phyloP scores from a whole-genome alignment of 2,329 filamentous ascomycete genomes.

The Magnaporthiopsis incrustans region DNA sequence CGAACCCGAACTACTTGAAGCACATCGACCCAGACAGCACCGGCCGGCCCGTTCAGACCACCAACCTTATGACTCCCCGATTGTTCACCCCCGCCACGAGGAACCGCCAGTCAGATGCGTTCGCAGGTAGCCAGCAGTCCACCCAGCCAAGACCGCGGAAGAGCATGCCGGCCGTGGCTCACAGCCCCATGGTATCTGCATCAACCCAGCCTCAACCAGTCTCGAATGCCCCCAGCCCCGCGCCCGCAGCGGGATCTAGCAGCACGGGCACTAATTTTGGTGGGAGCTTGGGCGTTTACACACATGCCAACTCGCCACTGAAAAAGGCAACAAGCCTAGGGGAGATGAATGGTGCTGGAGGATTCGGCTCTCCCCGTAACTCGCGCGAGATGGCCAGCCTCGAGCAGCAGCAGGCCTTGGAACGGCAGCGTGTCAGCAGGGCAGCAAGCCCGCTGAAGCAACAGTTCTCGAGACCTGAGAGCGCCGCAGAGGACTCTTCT shows the following conservation, averaged over 20 bases:
- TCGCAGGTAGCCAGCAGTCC: conserved; percentile 14
- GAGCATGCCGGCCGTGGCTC: conserved; percentile 12
- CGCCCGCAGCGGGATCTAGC: conserved; percentile 15
- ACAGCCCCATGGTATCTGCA: conserved; percentile 7
- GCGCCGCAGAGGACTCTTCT: conserved; percentile 3
- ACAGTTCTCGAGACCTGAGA: conserved; percentile 18
- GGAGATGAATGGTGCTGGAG: conserved; percentile 38
- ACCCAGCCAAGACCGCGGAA: conserved; percentile 11
- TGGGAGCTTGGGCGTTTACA: conserved; percentile 72
- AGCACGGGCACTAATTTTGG: conserved; percentile 36
- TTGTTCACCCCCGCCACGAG: conserved; percentile 33
- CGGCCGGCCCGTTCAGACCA: conserved; percentile 21
- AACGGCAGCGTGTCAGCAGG: conserved; percentile 20
- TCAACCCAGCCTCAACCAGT: conserved; percentile 15
- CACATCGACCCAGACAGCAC: conserved; percentile 61
- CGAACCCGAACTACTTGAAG: conserved; percentile 71
- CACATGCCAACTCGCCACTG: conserved; percentile 73
- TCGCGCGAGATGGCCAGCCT: conserved; percentile 53
- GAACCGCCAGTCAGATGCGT: conserved; percentile 25
- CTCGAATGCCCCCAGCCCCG: conserved; percentile 8
- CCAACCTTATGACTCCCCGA: conserved; percentile 30
- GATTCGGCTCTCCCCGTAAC: conserved; percentile 43
- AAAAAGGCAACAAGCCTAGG: conserved; percentile 65
- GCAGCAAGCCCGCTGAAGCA: conserved; percentile 33
- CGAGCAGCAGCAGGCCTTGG: conserved; percentile 37